Evolutionary conservation across 1,284 basidiomycete species (phyloP).

Genomic region (Polyporus tsugae): DNA sequence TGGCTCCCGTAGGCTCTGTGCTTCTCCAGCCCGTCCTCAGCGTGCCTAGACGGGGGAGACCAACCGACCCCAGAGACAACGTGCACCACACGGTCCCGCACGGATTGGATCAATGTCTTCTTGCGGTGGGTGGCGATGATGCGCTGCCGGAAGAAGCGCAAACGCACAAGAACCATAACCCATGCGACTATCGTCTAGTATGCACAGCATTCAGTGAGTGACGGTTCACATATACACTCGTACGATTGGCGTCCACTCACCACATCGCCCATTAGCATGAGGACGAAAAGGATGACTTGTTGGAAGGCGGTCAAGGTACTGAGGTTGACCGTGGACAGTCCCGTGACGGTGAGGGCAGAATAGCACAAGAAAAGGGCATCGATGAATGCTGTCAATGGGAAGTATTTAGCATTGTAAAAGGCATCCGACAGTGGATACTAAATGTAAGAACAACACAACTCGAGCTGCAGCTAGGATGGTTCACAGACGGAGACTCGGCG

Average conservation of each 20-base stretch:
- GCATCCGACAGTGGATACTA: not conserved
- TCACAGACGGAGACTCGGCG: not conserved
- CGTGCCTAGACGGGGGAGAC: constrained; percentile 12
- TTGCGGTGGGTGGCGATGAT: constrained; percentile 32
- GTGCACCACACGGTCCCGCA: constrained; percentile 23
- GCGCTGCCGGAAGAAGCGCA: constrained; percentile 56
- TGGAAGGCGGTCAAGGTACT: constrained; percentile 65
- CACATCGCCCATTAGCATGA: constrained; percentile 52
- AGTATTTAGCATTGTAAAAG: not conserved
- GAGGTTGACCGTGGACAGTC: constrained; percentile 59
- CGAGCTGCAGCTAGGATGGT: not conserved
- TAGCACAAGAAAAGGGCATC: constrained; percentile 72
- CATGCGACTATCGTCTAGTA: constrained; percentile 55
- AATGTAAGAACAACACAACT: not conserved
- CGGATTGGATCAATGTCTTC: constrained; percentile 27
- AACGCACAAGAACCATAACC: constrained; percentile 62
- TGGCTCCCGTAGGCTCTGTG: constrained; percentile 20
- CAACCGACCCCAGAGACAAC: constrained; percentile 13
- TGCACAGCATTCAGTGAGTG: not conserved
- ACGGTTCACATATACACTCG: not conserved
- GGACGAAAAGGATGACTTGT: constrained; percentile 62
- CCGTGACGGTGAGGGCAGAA: constrained; percentile 70
- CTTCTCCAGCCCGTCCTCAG: constrained; percentile 21
- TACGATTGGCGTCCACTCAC: constrained; percentile 44
- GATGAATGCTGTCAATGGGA: constrained; percentile 49